Base-by-base conservation (phyloP, 2,329 filamentous ascomycete species). In the Cladosporium sp. region DNA sequence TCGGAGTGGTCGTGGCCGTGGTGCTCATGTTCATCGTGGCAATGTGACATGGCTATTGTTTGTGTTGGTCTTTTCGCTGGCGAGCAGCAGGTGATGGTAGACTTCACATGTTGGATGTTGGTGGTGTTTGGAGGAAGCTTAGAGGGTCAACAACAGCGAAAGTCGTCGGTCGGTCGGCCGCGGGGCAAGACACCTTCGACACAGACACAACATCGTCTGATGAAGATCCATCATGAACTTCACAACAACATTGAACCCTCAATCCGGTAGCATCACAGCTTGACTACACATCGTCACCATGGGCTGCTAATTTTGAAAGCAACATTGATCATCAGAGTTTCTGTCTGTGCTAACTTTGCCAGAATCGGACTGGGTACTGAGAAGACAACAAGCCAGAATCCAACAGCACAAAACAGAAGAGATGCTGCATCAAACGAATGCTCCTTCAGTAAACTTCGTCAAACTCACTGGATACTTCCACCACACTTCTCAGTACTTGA, bases 1-100 rank as follows among this genome's bases (percentile, higher is more conserved):
- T 88, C 82, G 66, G 82, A 83, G 71, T 87, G 84, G 70, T 82
- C 81, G 71, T 82, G 78, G 71, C 76, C 74, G 67, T 78, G 74
- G 54, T 79, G 78, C 59, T 76, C 67, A 65, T 77, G 75, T 66
- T 83, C 80, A 69, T 83, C 80, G 69, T 87, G 84, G 68, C 81
- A 82, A 68, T 83, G 80, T 36, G 77, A 75, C 80, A 81, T 81
- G n/a, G 59, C 68, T 49, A 38, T 34, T 28, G 49, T 52, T 24
- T 47, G 52, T 6, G 18, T 54, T 32, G 52, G 7, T 55, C 59
- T 59, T 30, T 44, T 54, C 6, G 55, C 55, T 58, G 55, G 26
- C 61, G 32, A 65, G 59, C 66, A 66, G 66, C 66, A 21, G 30
- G 4, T 12, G 32, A 14, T 58, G 47, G 24, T 47, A 10, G 44